A percentile compares a stretch with the other conserved stretches of the same genome.
phyloP scores from a whole-genome alignment of 176 grass and related monocot species.

The Carex myosuroides region DNA sequence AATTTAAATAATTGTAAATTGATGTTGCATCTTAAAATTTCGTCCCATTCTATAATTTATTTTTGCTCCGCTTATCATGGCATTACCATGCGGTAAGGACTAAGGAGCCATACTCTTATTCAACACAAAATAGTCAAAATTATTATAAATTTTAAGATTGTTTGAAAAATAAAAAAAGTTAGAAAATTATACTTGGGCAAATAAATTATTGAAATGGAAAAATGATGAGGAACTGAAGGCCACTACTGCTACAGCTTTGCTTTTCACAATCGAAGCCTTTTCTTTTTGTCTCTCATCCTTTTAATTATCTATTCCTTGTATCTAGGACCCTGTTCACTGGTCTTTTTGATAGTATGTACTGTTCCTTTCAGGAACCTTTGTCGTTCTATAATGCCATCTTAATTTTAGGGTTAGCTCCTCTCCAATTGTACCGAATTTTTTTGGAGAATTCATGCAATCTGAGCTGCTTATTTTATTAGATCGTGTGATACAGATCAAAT shows the following conservation, averaged over 20 bases:
- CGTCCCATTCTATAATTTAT: too few relatives aligned
- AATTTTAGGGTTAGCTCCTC: too few relatives aligned
- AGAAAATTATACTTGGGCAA: background rate
- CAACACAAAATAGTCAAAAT: too few relatives aligned
- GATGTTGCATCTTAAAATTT: too few relatives aligned
- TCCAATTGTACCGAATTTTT: too few relatives aligned
- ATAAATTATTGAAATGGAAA: too few relatives aligned
- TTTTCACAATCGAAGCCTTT: constrained; percentile 11
- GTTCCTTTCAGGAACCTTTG: background rate
- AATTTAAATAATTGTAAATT: too few relatives aligned
- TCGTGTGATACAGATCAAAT: background rate
- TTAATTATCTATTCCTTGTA: constrained; percentile 28
- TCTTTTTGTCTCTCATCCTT: constrained; percentile 15
- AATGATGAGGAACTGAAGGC: constrained; percentile 15
- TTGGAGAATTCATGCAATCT: background rate
- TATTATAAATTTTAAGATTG: too few relatives aligned
- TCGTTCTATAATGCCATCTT: background rate
- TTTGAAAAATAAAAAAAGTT: too few relatives aligned
- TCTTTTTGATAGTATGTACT: background rate
- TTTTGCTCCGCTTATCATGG: too few relatives aligned
- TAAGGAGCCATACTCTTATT: too few relatives aligned
- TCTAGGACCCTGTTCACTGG: constrained; percentile 60
- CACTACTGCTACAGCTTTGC: constrained; percentile 20
- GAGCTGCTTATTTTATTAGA: background rate
- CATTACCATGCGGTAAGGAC: too few relatives aligned